Conservation (phyloP, 148 eudicot genomes). For the Mesembryanthemum crystallinum region DNA sequence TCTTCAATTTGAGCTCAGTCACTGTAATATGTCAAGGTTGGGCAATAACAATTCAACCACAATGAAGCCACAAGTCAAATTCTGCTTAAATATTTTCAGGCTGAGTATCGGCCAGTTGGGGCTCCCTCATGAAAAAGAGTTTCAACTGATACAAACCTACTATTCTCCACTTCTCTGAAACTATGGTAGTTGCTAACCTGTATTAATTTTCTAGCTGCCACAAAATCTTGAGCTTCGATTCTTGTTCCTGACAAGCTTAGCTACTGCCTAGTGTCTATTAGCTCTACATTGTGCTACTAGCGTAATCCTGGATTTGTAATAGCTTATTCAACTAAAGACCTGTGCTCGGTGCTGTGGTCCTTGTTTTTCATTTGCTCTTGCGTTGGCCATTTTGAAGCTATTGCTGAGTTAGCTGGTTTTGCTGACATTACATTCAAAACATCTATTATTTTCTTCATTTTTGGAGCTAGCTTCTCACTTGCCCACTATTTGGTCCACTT, state of each 20-base stretch:
- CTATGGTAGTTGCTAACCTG: too few species aligned
- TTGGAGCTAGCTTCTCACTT: conserved; percentile 34
- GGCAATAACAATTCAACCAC: too few species aligned
- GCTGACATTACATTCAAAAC: background rate
- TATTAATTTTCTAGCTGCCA: too few species aligned
- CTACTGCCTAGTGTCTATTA: background rate
- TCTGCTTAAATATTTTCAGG: background rate
- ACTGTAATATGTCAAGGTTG: too few species aligned
- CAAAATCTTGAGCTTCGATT: too few species aligned
- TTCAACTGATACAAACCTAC: too few species aligned
- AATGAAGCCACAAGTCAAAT: background rate
- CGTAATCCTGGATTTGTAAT: background rate
- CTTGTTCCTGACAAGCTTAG: background rate
- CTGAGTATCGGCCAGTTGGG: background rate
- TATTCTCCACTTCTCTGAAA: too few species aligned
- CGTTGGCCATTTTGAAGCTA: background rate
- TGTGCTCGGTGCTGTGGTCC: background rate
- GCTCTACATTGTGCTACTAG: background rate
- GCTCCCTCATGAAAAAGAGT: background rate
- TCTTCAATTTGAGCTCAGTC: background rate
- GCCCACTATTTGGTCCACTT: conserved; percentile 38
- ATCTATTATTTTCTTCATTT: background rate
- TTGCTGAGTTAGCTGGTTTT: background rate
- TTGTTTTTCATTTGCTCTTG: background rate
- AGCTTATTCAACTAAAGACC: background rate